Percentiles rank a stretch among this genome's conserved stretches.
phyloP scores from a whole-genome alignment of 2,329 filamentous ascomycete genomes.

The Colletotrichum melonis region DNA sequence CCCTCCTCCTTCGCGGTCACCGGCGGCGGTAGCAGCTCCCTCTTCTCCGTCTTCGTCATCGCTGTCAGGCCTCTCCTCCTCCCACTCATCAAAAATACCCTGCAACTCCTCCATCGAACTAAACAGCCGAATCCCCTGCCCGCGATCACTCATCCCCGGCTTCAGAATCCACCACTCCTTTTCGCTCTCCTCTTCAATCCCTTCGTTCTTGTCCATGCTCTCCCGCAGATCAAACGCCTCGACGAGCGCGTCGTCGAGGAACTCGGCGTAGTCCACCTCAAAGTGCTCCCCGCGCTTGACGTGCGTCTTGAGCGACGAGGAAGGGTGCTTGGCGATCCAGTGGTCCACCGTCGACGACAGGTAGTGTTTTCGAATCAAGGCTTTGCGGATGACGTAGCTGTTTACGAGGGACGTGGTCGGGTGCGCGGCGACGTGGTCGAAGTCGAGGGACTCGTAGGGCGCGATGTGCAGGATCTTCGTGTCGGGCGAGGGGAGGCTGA shows the following conservation, averaged over 20 bases:
- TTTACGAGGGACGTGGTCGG: conserved; percentile 77
- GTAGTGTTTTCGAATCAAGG: conserved; percentile 95
- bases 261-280: conserved; percentile 96
- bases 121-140: conserved; percentile 92
- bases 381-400: conserved; percentile 95
- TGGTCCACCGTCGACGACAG: conserved; percentile 84
- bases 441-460: conserved; percentile 89
- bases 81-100: conserved; percentile 92
- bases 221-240: conserved; percentile 90
- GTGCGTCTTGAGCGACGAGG: conserved; percentile 74
- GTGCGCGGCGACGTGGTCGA: conserved; percentile 76
- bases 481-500: conserved; percentile 46
- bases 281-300: conserved; percentile 86
- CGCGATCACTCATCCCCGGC: conserved; percentile 96
- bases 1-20: conserved; percentile 38
- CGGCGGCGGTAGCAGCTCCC: conserved; percentile 41
- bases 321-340: conserved; percentile 87
- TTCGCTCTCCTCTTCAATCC: conserved; percentile 43
- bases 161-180: conserved; percentile 98
- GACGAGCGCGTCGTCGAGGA: conserved; percentile 90
- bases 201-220: conserved; percentile 75
- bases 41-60: conserved; percentile 70
- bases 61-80: conserved; percentile 73
- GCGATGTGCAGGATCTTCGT: conserved; percentile 79
- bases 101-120: conserved; percentile 86